These are phyloP conservation scores for Neospora caninum DNA, from an alignment of 169 alveolate species.

Conservation along the genomic window DNA sequence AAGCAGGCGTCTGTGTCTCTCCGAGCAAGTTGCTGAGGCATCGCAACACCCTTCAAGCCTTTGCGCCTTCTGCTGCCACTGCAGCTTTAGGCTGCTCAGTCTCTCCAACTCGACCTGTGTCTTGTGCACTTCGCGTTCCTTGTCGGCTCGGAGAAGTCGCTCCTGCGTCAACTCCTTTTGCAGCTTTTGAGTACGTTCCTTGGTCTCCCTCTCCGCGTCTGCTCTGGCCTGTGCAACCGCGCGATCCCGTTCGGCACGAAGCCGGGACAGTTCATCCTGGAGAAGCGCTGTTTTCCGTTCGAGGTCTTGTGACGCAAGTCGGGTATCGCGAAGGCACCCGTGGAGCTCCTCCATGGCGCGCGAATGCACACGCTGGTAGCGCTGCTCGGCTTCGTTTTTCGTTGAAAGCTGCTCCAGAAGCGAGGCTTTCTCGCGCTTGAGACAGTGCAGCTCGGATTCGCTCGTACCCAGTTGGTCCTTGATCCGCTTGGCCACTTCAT, in stretches of 20 bases:
- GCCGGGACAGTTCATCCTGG: neutral
- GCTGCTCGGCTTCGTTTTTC: neutral
- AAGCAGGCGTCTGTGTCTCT: neutral
- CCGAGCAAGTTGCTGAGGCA: neutral
- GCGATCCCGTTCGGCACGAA: neutral
- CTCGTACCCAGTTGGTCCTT: neutral
- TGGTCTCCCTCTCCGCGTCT: neutral
- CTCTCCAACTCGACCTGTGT: conserved; percentile 8
- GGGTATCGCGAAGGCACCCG: neutral
- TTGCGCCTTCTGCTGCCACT: conserved; percentile 29
- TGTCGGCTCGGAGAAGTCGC: neutral
- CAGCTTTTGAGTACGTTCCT: neutral
- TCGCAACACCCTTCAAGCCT: neutral
- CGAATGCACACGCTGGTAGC: neutral
- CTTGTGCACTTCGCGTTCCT: neutral
- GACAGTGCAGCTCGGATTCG: neutral
- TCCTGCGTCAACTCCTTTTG: neutral
- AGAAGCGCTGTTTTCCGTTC: neutral
- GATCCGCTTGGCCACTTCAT: neutral
- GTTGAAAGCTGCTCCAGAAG: neutral
- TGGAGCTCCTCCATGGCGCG: conserved; percentile 7
- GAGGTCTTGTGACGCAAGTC: neutral
- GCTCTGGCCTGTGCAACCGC: neutral
- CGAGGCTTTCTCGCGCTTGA: neutral
- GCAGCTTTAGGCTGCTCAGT: neutral